Evolutionary conservation across 108 stramenopile species (phyloP).

Genomic region (Cyclotella baltica): DNA sequence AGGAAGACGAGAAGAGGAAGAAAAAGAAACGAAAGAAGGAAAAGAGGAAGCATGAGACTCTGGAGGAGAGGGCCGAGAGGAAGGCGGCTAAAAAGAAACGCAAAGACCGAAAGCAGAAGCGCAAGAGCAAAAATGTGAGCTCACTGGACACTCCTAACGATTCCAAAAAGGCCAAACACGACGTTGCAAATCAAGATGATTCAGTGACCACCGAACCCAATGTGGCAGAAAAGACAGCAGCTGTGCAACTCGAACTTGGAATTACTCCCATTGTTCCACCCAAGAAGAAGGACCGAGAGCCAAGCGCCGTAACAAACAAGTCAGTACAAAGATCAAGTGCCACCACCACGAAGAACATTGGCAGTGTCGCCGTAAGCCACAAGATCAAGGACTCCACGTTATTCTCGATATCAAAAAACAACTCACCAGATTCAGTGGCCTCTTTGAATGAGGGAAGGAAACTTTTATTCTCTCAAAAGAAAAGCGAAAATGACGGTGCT

Average conservation of each 20-base stretch:
- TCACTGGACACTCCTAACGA: too few species aligned
- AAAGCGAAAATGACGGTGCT: neutral
- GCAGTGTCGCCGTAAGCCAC: neutral
- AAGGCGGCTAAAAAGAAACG: constrained; percentile 28
- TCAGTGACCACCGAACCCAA: neutral
- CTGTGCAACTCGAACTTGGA: neutral
- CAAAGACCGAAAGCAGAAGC: constrained; percentile 25
- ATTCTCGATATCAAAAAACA: constrained; percentile 7
- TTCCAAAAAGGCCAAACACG: constrained; percentile 8
- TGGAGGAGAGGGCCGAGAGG: constrained; percentile 33
- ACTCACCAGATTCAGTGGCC: constrained; percentile 44
- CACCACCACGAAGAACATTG: neutral
- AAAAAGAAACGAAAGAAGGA: constrained; percentile 33
- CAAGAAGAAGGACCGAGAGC: neutral
- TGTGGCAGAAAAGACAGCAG: neutral
- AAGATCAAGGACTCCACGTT: constrained; percentile 2
- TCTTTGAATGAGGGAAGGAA: constrained; percentile 19
- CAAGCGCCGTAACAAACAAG: neutral
- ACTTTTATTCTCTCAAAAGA: neutral
- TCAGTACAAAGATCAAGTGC: neutral
- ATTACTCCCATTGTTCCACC: neutral
- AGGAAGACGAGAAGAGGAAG: constrained; percentile 23
- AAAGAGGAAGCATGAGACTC: constrained; percentile 34
- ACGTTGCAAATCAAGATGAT: neutral
- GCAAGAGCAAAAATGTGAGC: neutral